Conservation (phyloP, 1,284 basidiomycete species). For the Naganishia sp. region DNA sequence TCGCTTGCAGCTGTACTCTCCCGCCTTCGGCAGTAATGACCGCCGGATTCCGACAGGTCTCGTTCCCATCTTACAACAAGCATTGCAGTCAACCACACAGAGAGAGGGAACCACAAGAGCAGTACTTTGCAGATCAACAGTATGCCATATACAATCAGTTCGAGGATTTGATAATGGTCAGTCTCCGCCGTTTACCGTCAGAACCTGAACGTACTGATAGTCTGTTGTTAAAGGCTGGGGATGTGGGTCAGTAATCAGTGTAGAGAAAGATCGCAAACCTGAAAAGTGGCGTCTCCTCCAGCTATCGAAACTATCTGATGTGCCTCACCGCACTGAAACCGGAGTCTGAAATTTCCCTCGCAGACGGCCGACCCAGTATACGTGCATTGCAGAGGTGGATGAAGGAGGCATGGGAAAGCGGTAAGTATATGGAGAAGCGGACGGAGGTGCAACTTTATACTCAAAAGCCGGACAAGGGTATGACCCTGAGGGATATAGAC, state of each 20-base stretch:
- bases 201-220: neutral
- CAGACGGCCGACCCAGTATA: constrained; percentile 64
- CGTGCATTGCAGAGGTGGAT: constrained; percentile 73
- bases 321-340: constrained; percentile 63
- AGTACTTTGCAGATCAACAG: constrained; percentile 64
- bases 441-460: constrained; percentile 22
- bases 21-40: constrained; percentile 14
- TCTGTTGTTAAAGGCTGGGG: constrained; percentile 45
- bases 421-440: constrained; percentile 47
- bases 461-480: constrained; percentile 59
- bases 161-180: constrained; percentile 70
- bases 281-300: constrained; percentile 41
- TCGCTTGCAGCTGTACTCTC: neutral
- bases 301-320: constrained; percentile 87
- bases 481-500: constrained; percentile 65
- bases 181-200: constrained; percentile 28
- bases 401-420: constrained; percentile 72
- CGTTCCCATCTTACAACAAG: constrained; percentile 64
- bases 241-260: constrained; percentile 41
- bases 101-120: constrained; percentile 63
- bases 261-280: neutral
- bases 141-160: constrained; percentile 64
- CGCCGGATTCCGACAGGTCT: constrained; percentile 58
- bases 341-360: constrained; percentile 54
- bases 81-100: constrained; percentile 60